These are phyloP conservation scores for Mesembryanthemum crystallinum DNA, from an alignment of 148 eudicot genomes.

Conservation along the genomic window DNA sequence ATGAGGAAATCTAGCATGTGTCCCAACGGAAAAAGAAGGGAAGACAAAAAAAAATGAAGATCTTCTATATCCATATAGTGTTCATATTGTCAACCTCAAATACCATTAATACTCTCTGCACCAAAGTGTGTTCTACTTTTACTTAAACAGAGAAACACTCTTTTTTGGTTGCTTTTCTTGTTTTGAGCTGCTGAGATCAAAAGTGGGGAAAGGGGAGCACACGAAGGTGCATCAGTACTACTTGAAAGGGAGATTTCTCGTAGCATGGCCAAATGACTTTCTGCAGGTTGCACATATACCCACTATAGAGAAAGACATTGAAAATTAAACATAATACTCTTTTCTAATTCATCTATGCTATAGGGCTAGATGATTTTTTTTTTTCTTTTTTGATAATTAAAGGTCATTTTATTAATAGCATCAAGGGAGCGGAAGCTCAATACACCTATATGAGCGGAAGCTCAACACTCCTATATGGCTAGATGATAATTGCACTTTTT, in stretches of 20 bases:
- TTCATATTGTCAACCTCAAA: background rate
- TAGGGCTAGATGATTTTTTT: too few relatives aligned
- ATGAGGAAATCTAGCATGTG: constrained; percentile 9
- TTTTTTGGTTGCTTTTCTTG: constrained; percentile 5
- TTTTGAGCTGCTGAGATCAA: background rate
- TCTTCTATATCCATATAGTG: too few relatives aligned
- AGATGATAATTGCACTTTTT: too few relatives aligned
- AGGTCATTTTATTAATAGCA: too few relatives aligned
- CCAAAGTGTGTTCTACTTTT: background rate
- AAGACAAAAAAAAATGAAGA: background rate
- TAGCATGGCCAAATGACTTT: background rate
- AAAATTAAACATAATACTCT: too few relatives aligned
- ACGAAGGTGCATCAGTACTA: background rate
- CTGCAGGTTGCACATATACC: constrained; percentile 1
- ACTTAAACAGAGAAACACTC: background rate
- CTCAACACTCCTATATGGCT: too few relatives aligned
- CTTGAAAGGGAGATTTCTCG: background rate
- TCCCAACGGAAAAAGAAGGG: background rate
- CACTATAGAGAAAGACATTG: background rate
- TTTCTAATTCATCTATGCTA: too few relatives aligned
- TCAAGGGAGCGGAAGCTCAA: too few relatives aligned
- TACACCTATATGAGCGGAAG: too few relatives aligned
- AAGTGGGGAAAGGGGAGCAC: background rate
- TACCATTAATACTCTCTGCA: background rate
- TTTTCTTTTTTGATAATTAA: too few relatives aligned